A percentile compares a stretch with the other conserved stretches of the same genome.
These are phyloP conservation scores for Penicillium sclerotiorum DNA, from an alignment of 2,329 filamentous ascomycete genomes.

Conservation along the genomic window DNA sequence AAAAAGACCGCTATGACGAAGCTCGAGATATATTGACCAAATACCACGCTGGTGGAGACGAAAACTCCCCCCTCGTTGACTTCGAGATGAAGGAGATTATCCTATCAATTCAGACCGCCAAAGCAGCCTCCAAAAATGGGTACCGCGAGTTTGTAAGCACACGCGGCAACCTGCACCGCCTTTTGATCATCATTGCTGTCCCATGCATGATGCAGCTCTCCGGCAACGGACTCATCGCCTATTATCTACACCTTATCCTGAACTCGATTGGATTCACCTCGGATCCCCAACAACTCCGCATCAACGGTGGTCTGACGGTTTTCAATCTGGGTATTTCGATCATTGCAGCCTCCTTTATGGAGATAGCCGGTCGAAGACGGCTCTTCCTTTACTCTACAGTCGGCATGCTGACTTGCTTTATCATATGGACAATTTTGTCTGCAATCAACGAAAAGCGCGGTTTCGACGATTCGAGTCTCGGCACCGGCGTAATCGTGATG, in stretches of 20 bases:
- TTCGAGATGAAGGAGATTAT: slow-evolving; percentile 17
- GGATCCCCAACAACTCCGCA: slow-evolving; percentile 36
- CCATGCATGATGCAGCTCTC: slow-evolving; percentile 43
- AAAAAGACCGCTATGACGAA: slow-evolving; percentile 16
- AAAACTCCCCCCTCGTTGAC: slow-evolving; percentile 6
- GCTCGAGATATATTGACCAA: slow-evolving; percentile 18
- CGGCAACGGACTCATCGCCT: slow-evolving; percentile 44
- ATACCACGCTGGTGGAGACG: slow-evolving; percentile 21
- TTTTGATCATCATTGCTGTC: slow-evolving; percentile 43
- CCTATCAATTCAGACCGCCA: not conserved
- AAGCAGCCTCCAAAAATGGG: not conserved
- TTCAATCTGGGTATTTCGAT: slow-evolving; percentile 7
- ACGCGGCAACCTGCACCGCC: slow-evolving; percentile 22
- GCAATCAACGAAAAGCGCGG: too few relatives aligned
- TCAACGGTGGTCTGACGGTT: slow-evolving; percentile 32
- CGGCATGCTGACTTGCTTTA: not conserved
- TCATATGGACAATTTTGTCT: not conserved
- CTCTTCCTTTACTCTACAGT: not conserved
- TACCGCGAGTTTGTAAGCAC: not conserved
- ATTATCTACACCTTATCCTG: slow-evolving; percentile 41
- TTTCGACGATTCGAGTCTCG: too few relatives aligned
- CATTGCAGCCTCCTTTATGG: not conserved
- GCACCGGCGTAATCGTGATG: too few relatives aligned
- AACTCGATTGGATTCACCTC: slow-evolving; percentile 42
- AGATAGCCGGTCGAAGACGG: not conserved